Base-by-base conservation (phyloP, 352 stramenopile genomes). In the Globisporangium paroecandrum region DNA sequence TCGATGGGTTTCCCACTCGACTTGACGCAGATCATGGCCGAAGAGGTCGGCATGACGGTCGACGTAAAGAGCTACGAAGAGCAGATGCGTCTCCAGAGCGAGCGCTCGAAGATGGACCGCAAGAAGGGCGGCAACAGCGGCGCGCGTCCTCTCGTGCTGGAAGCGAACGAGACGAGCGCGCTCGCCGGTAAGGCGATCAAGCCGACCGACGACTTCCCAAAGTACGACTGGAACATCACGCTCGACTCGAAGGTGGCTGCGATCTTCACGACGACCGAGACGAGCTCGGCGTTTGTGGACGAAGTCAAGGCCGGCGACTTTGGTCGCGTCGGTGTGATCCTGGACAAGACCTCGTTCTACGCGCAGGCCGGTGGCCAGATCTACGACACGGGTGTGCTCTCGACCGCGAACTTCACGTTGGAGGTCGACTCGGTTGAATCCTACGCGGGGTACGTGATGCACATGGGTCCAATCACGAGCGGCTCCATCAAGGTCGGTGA, bases 1-100 rank as follows among this genome's bases (percentile, higher is more conserved):
- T 99, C 97, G 25, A 93, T 99, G 77, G 98, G 98, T 58, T 99
- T 99, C 83, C 98, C 98, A 6, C 83, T 99, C 58, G 98, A 99
- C 77, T 85, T 99, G 71, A 99, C 98, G 13, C 88, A 98, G 74
- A 92, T 98, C 72, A 99, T 99, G 95, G 94, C 92, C 7, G 96
- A 98, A 78, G 95, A 98, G 72, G 78, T 94, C 56, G 95, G 92
- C 10, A 81, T 99, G 75, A 98, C 82, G 20, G 85, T 99, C 34
- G 96, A 99, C 74, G 79, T 93, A 41, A 90, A 95, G 68, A 96
- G 97, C 27, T 98, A 99, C 77, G 85, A 95, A 32, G 77, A 98
- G 41, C 91, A 97, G 71, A 98, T 99, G 96, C 85, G 96, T 66
- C 74, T 89, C 58, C 91, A 96, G 67, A 88, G 77, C 58, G 70